Evolutionary conservation across 2,329 filamentous ascomycete genomes (phyloP).

Genomic region (Rachicladosporium sp.): DNA sequence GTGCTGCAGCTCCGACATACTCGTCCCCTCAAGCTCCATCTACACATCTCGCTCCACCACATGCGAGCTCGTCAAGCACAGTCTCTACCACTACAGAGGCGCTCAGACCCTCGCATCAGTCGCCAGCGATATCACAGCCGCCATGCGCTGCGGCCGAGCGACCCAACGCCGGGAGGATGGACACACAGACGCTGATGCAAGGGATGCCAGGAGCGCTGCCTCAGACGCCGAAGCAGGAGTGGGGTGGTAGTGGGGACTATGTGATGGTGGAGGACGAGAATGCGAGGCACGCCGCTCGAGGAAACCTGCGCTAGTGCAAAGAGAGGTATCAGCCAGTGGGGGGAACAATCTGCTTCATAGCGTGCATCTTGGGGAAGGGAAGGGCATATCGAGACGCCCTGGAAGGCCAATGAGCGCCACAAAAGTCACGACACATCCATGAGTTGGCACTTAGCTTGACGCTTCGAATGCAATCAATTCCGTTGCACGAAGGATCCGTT

Average conservation of each 20-base stretch:
- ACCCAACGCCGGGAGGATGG: conserved; percentile 12
- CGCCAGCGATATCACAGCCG: neutral
- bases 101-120: neutral
- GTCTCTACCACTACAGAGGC: no score
- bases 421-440: neutral
- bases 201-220: conserved; percentile 15
- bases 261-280: conserved; percentile 19
- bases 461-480: neutral
- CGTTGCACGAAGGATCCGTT: neutral
- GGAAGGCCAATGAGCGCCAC: neutral
- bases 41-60: no score
- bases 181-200: conserved; percentile 12
- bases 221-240: conserved; percentile 9
- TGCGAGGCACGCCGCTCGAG: neutral
- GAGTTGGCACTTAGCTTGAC: no score
- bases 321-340: neutral
- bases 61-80: no score
- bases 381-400: no score
- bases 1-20: neutral
- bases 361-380: neutral
- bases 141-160: conserved; percentile 7
- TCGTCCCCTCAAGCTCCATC: no score
- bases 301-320: neutral
- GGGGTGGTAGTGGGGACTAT: conserved; percentile 17
- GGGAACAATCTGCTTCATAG: neutral